phyloP scores from a whole-genome alignment of 805 yeast species.

The Myxozyma monticola region DNA sequence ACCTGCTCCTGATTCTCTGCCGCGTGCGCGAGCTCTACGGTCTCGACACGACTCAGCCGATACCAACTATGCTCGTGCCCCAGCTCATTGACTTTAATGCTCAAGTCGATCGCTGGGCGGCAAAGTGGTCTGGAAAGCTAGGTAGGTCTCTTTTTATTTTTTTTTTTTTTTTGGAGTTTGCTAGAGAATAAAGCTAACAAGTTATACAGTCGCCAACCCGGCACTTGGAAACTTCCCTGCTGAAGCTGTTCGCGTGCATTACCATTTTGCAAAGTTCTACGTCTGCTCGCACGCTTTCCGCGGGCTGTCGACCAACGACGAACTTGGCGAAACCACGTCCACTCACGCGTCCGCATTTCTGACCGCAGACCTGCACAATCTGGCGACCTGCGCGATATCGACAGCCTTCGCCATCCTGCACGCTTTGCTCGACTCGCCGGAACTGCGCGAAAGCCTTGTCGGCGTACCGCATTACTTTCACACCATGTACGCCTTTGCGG shows the following conservation, averaged over 20 bases:
- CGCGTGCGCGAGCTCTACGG: slow-evolving; percentile 22
- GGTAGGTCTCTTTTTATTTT: too few relatives aligned
- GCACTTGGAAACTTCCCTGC: slow-evolving; percentile 19
- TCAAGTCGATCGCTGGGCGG: slow-evolving; percentile 22
- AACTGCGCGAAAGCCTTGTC: slow-evolving; percentile 14
- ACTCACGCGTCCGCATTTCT: slow-evolving; percentile 4
- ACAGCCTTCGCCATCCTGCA: slow-evolving; percentile 20
- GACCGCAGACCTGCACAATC: slow-evolving; percentile 12
- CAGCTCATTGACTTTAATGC: slow-evolving; percentile 19
- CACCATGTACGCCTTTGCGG: slow-evolving; percentile 26
- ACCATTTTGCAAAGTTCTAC: slow-evolving; percentile 22
- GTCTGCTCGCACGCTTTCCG: slow-evolving; percentile 26
- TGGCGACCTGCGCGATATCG: slow-evolving; percentile 15
- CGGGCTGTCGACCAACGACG: slow-evolving; percentile 11
- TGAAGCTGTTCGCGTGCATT: slow-evolving; percentile 21
- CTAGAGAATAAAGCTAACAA: too few relatives aligned
- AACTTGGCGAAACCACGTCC: neutral
- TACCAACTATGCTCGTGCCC: slow-evolving; percentile 12
- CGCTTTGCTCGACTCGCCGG: slow-evolving; percentile 13
- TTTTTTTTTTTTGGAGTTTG: too few relatives aligned
- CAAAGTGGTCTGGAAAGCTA: slow-evolving; percentile 17
- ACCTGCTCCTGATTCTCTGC: slow-evolving; percentile 13
- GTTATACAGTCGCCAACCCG: slow-evolving; percentile 3
- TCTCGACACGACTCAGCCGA: slow-evolving; percentile 12
- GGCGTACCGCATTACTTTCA: slow-evolving; percentile 27